Conservation (phyloP, 352 stramenopile species). For the Phytophthora vignae region DNA sequence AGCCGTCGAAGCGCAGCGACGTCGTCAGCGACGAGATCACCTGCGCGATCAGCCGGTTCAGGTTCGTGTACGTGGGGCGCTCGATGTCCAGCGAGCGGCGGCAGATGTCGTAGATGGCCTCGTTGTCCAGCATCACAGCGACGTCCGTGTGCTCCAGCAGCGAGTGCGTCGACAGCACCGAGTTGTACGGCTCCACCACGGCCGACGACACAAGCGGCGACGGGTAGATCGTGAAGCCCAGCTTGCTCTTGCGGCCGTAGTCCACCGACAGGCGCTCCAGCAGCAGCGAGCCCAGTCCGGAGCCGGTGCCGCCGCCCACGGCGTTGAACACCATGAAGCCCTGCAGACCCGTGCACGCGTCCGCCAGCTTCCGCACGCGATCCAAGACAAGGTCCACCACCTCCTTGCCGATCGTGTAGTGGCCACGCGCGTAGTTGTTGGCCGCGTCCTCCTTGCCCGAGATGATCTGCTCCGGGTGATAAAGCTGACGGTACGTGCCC, state of each 20-base stretch:
- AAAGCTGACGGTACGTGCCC: constrained; percentile 96
- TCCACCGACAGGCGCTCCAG: constrained; percentile 97
- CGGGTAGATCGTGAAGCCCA: constrained; percentile 97
- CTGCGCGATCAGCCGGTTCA: constrained; percentile 97
- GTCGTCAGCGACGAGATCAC: constrained; percentile 97
- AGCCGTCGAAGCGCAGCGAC: constrained; percentile 97
- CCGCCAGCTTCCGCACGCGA: constrained; percentile 96
- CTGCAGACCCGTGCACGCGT: constrained; percentile 97
- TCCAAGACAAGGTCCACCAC: constrained; percentile 97
- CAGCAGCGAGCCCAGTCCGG: constrained; percentile 96
- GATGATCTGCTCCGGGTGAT: constrained; percentile 99
- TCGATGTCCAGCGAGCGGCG: constrained; percentile 96
- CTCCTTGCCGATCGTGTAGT: constrained; percentile 95
- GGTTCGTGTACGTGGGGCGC: constrained; percentile 95
- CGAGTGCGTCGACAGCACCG: constrained; percentile 95
- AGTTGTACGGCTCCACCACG: constrained; percentile 99
- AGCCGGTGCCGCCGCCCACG: constrained; percentile 97
- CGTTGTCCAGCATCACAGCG: constrained; percentile 97
- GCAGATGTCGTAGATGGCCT: constrained; percentile 97
- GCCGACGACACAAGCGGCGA: constrained; percentile 97
- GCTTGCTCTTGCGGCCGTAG: constrained; percentile 98
- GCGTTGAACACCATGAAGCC: constrained; percentile 98
- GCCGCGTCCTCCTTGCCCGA: constrained; percentile 97
- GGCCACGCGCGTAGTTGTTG: constrained; percentile 93
- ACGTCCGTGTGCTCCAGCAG: constrained; percentile 97